Conservation (phyloP, 2,329 filamentous ascomycete species). For the Ophioceras dolichostomum region DNA sequence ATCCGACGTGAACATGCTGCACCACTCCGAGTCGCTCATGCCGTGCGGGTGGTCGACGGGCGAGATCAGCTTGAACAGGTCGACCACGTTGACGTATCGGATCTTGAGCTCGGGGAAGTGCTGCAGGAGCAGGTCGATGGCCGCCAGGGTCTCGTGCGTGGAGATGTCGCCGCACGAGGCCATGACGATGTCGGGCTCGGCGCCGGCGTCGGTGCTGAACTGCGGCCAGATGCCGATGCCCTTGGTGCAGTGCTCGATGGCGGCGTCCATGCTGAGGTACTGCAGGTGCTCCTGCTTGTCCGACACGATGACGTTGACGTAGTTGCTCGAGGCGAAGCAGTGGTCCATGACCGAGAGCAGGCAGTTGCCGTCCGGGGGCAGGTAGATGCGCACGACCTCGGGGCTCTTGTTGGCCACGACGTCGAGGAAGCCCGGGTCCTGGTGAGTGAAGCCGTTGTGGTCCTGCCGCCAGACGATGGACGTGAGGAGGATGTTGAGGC, state of each 20-base stretch:
- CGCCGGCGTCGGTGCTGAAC: constrained; percentile 57
- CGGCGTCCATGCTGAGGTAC: constrained; percentile 61
- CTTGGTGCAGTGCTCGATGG: constrained; percentile 65
- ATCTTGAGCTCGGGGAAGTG: constrained; percentile 62
- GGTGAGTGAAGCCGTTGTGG: constrained; percentile 75
- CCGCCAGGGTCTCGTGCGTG: constrained; percentile 63
- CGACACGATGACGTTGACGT: constrained; percentile 70
- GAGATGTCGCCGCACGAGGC: constrained; percentile 64
- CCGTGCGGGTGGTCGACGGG: constrained; percentile 62
- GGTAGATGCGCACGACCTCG: constrained; percentile 68
- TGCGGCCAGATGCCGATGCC: constrained; percentile 68
- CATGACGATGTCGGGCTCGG: constrained; percentile 64
- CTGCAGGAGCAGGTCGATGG: constrained; percentile 60
- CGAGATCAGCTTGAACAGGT: constrained; percentile 69
- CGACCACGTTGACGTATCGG: constrained; percentile 69
- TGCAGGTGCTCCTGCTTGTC: constrained; percentile 73
- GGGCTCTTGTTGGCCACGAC: constrained; percentile 71
- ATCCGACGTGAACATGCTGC: constrained; percentile 57
- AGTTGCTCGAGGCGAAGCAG: constrained; percentile 61
- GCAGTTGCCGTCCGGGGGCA: constrained; percentile 70
- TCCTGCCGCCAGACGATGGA: constrained; percentile 74
- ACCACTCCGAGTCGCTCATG: constrained; percentile 53
- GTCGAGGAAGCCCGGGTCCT: constrained; percentile 70
- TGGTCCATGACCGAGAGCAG: constrained; percentile 66
- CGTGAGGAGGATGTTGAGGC: constrained; percentile 68